phyloP scores from a whole-genome alignment of 208 protist genomes.

The Leishmania major region DNA sequence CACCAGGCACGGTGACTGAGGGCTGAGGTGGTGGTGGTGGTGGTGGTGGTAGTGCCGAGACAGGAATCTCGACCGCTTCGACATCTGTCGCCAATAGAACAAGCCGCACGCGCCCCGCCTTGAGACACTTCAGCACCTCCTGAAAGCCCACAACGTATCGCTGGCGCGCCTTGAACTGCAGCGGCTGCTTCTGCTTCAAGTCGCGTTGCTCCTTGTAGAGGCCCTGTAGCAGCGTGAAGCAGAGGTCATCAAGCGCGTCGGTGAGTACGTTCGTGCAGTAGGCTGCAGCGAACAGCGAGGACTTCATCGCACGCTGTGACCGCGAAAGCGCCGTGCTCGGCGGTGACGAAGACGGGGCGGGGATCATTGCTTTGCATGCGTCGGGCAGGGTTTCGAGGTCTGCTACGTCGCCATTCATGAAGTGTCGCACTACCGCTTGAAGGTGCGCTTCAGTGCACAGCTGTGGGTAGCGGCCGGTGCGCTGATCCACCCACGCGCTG shows the following conservation, averaged over 20 bases:
- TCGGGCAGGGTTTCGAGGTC: background rate
- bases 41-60: background rate
- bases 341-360: background rate
- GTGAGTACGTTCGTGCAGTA: slow-evolving; percentile 62
- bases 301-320: slow-evolving; percentile 16
- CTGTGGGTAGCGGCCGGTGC: slow-evolving; percentile 49
- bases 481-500: slow-evolving; percentile 38
- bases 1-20: background rate
- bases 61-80: slow-evolving; percentile 20
- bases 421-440: slow-evolving; percentile 7
- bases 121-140: slow-evolving; percentile 59
- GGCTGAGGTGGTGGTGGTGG: background rate
- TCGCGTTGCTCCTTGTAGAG: slow-evolving; percentile 63
- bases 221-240: slow-evolving; percentile 62
- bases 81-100: slow-evolving; percentile 70
- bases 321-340: background rate
- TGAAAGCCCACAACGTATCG: slow-evolving; percentile 69
- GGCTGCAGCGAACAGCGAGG: slow-evolving; percentile 30
- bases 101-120: slow-evolving; percentile 44
- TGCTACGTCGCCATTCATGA: background rate
- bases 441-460: slow-evolving; percentile 6
- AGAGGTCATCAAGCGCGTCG: slow-evolving; percentile 62
- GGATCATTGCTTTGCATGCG: background rate
- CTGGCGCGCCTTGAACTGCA: slow-evolving; percentile 61
- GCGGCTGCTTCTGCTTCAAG: slow-evolving; percentile 52